These are phyloP conservation scores for Suhomyces wounanorum DNA, from an alignment of 1,139 yeast genomes.

Conservation along the genomic window DNA sequence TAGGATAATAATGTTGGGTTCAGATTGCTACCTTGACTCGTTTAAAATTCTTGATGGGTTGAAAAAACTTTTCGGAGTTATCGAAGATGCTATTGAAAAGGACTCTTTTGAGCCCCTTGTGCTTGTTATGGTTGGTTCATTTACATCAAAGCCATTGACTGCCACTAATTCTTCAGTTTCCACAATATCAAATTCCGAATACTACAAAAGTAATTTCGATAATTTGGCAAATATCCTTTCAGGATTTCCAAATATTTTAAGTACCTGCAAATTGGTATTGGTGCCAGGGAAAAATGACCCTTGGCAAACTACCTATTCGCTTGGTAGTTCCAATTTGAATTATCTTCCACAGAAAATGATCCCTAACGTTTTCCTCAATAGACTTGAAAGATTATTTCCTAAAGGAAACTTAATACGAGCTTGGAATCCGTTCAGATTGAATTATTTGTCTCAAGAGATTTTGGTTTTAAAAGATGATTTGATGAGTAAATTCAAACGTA, in stretches of 20 bases:
- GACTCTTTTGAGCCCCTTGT: constrained; percentile 57
- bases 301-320: constrained; percentile 75
- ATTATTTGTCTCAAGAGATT: constrained; percentile 82
- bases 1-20: constrained; percentile 68
- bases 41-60: constrained; percentile 56
- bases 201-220: constrained; percentile 76
- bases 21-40: constrained; percentile 67
- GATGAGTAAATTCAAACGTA: constrained; percentile 68
- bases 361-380: constrained; percentile 68
- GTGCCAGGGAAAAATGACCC: constrained; percentile 93
- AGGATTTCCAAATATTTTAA: constrained; percentile 34
- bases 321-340: constrained; percentile 61
- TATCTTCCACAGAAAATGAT: constrained; percentile 71
- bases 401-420: constrained; percentile 51
- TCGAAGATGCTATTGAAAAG: constrained; percentile 47
- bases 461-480: constrained; percentile 72
- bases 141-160: constrained; percentile 63
- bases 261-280: constrained; percentile 54
- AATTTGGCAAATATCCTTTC: constrained; percentile 59
- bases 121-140: constrained; percentile 54
- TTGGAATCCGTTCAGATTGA: constrained; percentile 82
- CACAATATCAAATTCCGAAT: constrained; percentile 47
- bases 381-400: constrained; percentile 65
- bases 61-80: constrained; percentile 53
- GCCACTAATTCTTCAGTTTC: constrained; percentile 45